These are phyloP conservation scores for Hypoxylon intermedium DNA, from an alignment of 495 filamentous ascomycete genomes.

Conservation along the genomic window DNA sequence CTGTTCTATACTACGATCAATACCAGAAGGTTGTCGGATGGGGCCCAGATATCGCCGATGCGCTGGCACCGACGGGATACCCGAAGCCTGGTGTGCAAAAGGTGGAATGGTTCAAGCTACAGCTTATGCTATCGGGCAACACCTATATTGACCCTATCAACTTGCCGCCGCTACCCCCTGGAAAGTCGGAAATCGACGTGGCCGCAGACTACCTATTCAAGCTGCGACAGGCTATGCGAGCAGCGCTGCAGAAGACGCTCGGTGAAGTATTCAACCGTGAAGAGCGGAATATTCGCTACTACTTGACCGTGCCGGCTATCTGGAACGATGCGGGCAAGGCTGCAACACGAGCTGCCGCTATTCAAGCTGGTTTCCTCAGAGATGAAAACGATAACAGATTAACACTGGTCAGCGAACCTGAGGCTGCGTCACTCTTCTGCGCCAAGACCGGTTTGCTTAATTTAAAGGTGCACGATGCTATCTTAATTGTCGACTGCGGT, in stretches of 20 bases:
- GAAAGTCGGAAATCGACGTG: constrained; percentile 80
- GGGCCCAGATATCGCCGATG: constrained; percentile 79
- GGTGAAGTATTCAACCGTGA: constrained; percentile 79
- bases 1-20: constrained; percentile 77
- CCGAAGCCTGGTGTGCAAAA: constrained; percentile 79
- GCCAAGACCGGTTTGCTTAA: constrained; percentile 76
- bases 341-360: constrained; percentile 72
- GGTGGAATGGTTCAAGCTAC: constrained; percentile 81
- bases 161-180: constrained; percentile 74
- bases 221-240: constrained; percentile 75
- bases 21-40: constrained; percentile 80
- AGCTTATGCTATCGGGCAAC: constrained; percentile 79
- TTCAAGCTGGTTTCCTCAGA: constrained; percentile 75
- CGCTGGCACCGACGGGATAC: constrained; percentile 74
- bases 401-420: constrained; percentile 74
- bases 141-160: constrained; percentile 83
- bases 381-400: constrained; percentile 79
- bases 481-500: constrained; percentile 78
- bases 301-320: constrained; percentile 75
- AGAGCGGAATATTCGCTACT: constrained; percentile 77
- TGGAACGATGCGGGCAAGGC: constrained; percentile 82
- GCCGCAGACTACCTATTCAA: constrained; percentile 80
- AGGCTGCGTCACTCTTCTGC: constrained; percentile 76
- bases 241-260: constrained; percentile 76
- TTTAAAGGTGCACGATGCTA: constrained; percentile 75